Percentiles rank a stretch among this genome's conserved stretches.
Evolutionary conservation across 2,329 filamentous ascomycete species (phyloP).

Genomic region (Dendryphion nanum): DNA sequence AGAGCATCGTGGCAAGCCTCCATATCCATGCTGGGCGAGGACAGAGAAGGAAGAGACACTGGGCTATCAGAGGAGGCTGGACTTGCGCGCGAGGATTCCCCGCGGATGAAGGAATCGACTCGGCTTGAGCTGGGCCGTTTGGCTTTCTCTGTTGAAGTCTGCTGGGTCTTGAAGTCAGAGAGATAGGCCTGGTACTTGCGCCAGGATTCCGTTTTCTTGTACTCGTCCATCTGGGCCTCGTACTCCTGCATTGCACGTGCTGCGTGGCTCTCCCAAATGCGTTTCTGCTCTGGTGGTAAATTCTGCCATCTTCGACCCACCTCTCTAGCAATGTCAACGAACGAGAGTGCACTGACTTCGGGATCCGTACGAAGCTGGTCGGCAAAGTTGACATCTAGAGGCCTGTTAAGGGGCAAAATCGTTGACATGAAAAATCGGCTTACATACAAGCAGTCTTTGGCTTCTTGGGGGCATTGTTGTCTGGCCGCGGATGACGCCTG

Average conservation of each 20-base stretch:
- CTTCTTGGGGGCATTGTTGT: constrained; percentile 39
- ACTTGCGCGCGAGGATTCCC: constrained; percentile 24
- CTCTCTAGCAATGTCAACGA: constrained; percentile 40
- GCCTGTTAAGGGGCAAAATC: constrained; percentile 8
- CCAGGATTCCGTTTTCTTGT: constrained; percentile 39
- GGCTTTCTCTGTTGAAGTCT: constrained; percentile 12
- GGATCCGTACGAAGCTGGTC: constrained; percentile 39
- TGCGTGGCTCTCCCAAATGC: constrained; percentile 38
- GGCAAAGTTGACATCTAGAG: constrained; percentile 41
- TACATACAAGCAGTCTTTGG: constrained; percentile 41
- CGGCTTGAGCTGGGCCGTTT: constrained; percentile 20
- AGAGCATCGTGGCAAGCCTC: constrained; percentile 36
- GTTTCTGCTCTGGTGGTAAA: constrained; percentile 35
- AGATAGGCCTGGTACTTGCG: constrained; percentile 37
- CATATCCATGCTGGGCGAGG: constrained; percentile 17
- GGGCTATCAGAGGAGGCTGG: constrained; percentile 31
- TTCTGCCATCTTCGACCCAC: constrained; percentile 40
- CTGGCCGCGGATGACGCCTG: constrained; percentile 36
- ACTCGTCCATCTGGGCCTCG: constrained; percentile 40
- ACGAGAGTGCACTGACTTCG: constrained; percentile 33
- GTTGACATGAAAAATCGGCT: not conserved
- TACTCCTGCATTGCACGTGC: constrained; percentile 39
- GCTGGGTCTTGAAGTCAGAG: constrained; percentile 33
- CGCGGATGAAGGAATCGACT: constrained; percentile 18
- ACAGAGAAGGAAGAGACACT: constrained; percentile 17